Conservation (phyloP, 805 yeast genomes). For the Osmozyma mogii region DNA sequence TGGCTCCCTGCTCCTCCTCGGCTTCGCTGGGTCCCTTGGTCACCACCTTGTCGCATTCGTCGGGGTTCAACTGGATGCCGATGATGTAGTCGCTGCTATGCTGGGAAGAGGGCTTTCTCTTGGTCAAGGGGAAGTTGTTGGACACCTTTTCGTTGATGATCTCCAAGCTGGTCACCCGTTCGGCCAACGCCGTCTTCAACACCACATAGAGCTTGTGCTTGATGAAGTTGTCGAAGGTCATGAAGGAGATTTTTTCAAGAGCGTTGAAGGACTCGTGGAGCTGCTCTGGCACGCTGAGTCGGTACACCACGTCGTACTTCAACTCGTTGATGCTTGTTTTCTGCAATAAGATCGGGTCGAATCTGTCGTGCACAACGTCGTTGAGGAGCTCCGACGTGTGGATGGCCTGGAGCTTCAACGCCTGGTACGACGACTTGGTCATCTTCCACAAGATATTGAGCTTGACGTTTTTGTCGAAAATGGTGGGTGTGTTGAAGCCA, state of each 20-base stretch:
- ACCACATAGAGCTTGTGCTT: conserved; percentile 54
- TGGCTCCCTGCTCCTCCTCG: conserved; percentile 45
- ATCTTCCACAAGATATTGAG: conserved; percentile 77
- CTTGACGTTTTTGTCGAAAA: conserved; percentile 69
- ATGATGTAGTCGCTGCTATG: conserved; percentile 32
- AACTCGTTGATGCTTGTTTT: conserved; percentile 45
- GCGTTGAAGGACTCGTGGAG: conserved; percentile 49
- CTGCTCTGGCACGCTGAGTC: conserved; percentile 40
- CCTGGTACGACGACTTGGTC: conserved; percentile 57
- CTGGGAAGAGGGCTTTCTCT: conserved; percentile 43
- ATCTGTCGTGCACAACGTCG: conserved; percentile 78
- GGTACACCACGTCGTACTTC: conserved; percentile 59
- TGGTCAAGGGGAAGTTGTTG: conserved; percentile 33
- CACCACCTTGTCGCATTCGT: conserved; percentile 70
- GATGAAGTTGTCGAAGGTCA: conserved; percentile 61
- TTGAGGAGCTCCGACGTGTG: conserved; percentile 62
- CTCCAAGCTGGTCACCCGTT: conserved; percentile 33
- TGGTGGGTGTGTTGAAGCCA: conserved; percentile 68
- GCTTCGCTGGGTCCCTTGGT: conserved; percentile 75
- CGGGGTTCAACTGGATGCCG: conserved; percentile 64
- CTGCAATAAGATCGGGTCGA: conserved; percentile 66
- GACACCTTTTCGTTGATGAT: conserved; percentile 20
- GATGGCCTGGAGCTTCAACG: conserved; percentile 56
- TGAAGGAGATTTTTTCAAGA: conserved; percentile 60
- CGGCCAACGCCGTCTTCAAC: conserved; percentile 50